Percentiles rank a stretch among this genome's conserved stretches.
These are phyloP conservation scores for Ophiocordyceps sinensis DNA, from an alignment of 2,329 filamentous ascomycete species.

Conservation along the genomic window DNA sequence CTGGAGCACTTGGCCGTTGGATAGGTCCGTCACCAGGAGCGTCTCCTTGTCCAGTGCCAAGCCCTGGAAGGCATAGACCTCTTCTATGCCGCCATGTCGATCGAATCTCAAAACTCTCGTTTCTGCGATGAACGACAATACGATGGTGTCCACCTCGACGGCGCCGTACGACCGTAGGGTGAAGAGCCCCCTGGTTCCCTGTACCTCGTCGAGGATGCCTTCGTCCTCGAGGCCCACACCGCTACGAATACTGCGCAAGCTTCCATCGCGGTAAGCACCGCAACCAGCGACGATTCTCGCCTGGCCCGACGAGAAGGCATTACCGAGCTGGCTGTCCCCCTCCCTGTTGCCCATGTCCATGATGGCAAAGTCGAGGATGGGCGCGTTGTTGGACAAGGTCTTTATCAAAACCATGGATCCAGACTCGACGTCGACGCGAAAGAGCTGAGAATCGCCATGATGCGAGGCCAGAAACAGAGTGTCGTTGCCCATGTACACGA, in stretches of 20 bases:
- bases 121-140: conserved; percentile 71
- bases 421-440: conserved; percentile 35
- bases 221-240: conserved; percentile 85
- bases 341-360: conserved; percentile 91
- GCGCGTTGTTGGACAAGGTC: conserved; percentile 61
- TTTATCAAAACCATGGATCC: conserved; percentile 51
- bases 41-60: conserved; percentile 58
- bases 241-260: conserved; percentile 77
- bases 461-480: conserved; percentile 82
- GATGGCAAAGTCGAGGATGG: conserved; percentile 83
- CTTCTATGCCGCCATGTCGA: conserved; percentile 64
- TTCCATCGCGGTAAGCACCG: conserved; percentile 79
- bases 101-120: conserved; percentile 73
- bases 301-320: conserved; percentile 90
- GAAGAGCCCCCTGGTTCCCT: conserved; percentile 60
- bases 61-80: conserved; percentile 62
- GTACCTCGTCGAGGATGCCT: conserved; percentile 67
- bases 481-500: conserved; percentile 64
- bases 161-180: conserved; percentile 39
- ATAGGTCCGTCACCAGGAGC: conserved; percentile 52
- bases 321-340: conserved; percentile 57
- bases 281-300: conserved; percentile 87
- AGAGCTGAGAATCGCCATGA: conserved; percentile 79
- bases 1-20: conserved; percentile 53
- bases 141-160: conserved; percentile 49